phyloP scores from a whole-genome alignment of 495 filamentous ascomycete genomes.

The Bacidia rubella region DNA sequence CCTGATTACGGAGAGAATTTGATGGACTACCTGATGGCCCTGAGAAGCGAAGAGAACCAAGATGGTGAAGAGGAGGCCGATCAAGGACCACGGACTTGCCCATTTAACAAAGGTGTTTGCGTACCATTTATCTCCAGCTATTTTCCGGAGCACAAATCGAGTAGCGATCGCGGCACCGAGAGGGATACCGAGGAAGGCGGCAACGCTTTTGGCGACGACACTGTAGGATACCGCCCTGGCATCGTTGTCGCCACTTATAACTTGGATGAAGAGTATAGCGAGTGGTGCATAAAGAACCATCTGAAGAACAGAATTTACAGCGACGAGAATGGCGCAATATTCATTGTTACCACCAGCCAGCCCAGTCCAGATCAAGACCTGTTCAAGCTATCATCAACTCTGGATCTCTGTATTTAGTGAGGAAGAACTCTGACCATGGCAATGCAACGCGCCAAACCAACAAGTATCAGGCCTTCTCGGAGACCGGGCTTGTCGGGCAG shows the following conservation, averaged over 20 bases:
- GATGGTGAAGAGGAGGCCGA: conserved; percentile 79
- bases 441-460: conserved; percentile 68
- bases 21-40: conserved; percentile 63
- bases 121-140: conserved; percentile 48
- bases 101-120: conserved; percentile 55
- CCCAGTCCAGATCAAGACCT: conserved; percentile 66
- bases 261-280: conserved; percentile 60
- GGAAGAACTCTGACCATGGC: too few species aligned
- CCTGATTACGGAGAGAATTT: conserved; percentile 71
- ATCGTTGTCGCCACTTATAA: conserved; percentile 39
- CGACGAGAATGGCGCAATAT: conserved; percentile 85
- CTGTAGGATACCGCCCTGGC: conserved; percentile 49
- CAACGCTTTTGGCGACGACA: conserved; percentile 65
- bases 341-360: conserved; percentile 66
- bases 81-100: conserved; percentile 58
- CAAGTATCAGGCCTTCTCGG: conserved; percentile 60
- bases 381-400: too few species aligned
- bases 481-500: conserved; percentile 58
- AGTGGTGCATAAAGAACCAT: conserved; percentile 79
- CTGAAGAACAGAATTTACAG: conserved; percentile 74
- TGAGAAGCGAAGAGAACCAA: conserved; percentile 75
- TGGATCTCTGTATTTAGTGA: too few species aligned
- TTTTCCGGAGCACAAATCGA: conserved; percentile 44
- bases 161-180: conserved; percentile 67
- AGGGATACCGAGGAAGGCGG: conserved; percentile 75